Conservation (phyloP, 192 early-diverging fungal genomes). For the Funneliformis mosseae region DNA sequence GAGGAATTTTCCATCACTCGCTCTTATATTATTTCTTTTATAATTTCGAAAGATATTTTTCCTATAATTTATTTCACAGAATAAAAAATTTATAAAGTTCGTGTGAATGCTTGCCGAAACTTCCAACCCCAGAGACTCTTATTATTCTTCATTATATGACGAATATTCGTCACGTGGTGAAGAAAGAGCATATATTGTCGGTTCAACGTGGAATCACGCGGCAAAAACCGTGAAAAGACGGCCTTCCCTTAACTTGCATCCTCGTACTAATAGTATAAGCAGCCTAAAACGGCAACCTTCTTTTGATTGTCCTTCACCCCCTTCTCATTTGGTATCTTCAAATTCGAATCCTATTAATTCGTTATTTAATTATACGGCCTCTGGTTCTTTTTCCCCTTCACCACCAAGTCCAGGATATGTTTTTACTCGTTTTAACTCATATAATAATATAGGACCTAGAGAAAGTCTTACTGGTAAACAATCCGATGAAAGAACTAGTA, state of each 20-base stretch:
- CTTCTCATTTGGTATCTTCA: neutral
- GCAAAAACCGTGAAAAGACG: neutral
- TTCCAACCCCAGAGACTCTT: constrained; percentile 14
- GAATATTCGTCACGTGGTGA: constrained; percentile 24
- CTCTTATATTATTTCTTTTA: neutral
- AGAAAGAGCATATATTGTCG: neutral
- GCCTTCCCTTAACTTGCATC: constrained; percentile 15
- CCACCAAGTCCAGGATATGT: constrained; percentile 12
- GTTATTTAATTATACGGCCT: constrained; percentile 5
- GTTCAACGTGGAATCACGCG: neutral
- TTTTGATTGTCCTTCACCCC: constrained; percentile 24
- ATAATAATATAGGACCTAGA: constrained; percentile 9
- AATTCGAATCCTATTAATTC: constrained; percentile 7
- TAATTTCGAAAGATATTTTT: neutral
- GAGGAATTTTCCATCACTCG: neutral
- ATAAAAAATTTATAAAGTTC: neutral
- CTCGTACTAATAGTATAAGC: neutral
- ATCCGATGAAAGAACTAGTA: neutral
- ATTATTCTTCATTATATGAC: constrained; percentile 31
- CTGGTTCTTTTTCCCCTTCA: neutral
- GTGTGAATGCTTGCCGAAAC: constrained; percentile 25
- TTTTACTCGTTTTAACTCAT: neutral
- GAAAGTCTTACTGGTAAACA: neutral
- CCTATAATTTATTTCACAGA: neutral
- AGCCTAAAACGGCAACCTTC: constrained; percentile 26